A percentile compares a stretch with the other conserved stretches of the same genome.
Conservation (phyloP, 2,329 filamentous ascomycete genomes). For the Sarocladiaceae sp. region DNA sequence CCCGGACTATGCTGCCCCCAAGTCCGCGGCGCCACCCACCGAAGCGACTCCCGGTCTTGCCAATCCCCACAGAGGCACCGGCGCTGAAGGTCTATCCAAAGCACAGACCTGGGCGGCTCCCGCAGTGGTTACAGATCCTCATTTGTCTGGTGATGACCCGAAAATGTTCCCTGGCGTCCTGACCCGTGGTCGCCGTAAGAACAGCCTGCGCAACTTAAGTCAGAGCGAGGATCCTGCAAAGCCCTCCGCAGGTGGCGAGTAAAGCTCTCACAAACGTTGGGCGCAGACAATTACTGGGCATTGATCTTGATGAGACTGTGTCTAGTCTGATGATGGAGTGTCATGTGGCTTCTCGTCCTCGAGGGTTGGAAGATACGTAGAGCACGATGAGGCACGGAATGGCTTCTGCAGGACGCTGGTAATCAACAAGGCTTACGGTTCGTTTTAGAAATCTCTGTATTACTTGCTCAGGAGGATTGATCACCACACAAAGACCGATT, state of each 20-base stretch:
- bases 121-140: slow-evolving; percentile 31
- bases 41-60: neutral
- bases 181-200: slow-evolving; percentile 40
- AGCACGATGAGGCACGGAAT: too few relatives aligned
- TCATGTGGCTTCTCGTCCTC: too few relatives aligned
- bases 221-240: slow-evolving; percentile 18
- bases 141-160: slow-evolving; percentile 58
- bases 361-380: too few relatives aligned
- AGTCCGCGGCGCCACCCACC: neutral
- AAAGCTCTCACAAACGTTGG: neutral
- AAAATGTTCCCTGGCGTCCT: slow-evolving; percentile 70
- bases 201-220: slow-evolving; percentile 31
- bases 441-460: too few relatives aligned
- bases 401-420: too few relatives aligned
- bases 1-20: neutral
- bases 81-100: neutral
- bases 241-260: neutral
- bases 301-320: too few relatives aligned
- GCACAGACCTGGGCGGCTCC: slow-evolving; percentile 5
- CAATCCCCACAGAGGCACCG: neutral
- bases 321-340: too few relatives aligned
- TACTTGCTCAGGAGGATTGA: too few relatives aligned
- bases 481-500: too few relatives aligned
- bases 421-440: too few relatives aligned
- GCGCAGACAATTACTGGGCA: too few relatives aligned